Percentiles rank a stretch among this genome's conserved stretches.
Conservation (phyloP, 331 rosid species). For the Acacia pycnantha region DNA sequence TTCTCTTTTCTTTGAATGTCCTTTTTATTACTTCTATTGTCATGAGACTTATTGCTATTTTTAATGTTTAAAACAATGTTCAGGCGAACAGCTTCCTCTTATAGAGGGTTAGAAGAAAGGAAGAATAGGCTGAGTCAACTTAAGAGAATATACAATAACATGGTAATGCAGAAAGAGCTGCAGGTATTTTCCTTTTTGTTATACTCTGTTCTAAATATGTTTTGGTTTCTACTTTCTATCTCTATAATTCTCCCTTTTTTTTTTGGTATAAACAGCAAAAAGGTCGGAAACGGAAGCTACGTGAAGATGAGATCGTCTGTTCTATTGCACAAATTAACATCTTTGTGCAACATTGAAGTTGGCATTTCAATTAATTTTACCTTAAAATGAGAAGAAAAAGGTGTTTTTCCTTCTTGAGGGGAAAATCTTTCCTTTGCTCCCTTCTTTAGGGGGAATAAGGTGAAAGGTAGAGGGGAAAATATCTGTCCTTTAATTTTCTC, state of each 20-base stretch:
- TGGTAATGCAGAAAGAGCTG: conserved; percentile 73
- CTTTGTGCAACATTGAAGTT: background rate
- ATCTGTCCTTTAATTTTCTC: too few species aligned
- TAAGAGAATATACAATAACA: conserved; percentile 68
- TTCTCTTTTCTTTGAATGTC: conserved; percentile 6
- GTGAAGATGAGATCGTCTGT: conserved; percentile 63
- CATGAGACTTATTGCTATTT: conserved; percentile 11
- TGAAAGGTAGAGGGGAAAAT: too few species aligned
- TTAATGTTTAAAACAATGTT: background rate
- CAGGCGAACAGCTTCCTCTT: conserved; percentile 64
- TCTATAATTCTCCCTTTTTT: conserved; percentile 19
- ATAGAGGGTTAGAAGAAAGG: conserved; percentile 66
- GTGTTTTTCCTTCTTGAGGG: too few species aligned
- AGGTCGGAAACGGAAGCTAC: conserved; percentile 69
- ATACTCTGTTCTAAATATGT: background rate
- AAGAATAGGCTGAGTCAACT: conserved; percentile 52
- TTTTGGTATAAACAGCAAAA: conserved; percentile 48
- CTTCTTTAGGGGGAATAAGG: too few species aligned
- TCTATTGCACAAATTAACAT: too few species aligned
- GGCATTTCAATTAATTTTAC: background rate
- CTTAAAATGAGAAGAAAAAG: background rate
- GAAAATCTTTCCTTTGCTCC: too few species aligned
- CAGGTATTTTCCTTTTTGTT: conserved; percentile 47
- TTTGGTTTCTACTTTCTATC: background rate
- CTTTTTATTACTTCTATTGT: background rate